Conservation (phyloP, 306 rosid genomes). For the Leucaena leucocephala region DNA sequence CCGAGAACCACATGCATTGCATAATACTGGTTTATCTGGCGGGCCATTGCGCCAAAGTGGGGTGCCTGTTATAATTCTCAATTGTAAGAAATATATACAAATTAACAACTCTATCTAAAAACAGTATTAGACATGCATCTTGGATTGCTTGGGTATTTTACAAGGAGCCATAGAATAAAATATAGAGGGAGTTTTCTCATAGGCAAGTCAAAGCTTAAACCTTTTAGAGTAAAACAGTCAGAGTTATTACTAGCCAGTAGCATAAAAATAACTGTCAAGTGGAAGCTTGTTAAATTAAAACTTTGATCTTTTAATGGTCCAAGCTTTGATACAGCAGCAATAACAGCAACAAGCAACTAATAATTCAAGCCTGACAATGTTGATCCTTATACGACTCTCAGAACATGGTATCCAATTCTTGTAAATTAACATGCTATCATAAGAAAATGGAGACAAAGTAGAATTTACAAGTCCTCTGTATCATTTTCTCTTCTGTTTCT, state of each 20-base stretch:
- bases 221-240: conserved; percentile 16
- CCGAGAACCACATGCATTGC: conserved; percentile 99
- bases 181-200: conserved; percentile 14
- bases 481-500: background rate
- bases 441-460: background rate
- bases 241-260: background rate
- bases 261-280: background rate
- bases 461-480: background rate
- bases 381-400: background rate
- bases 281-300: background rate
- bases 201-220: conserved; percentile 23
- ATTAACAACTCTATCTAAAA: conserved; percentile 18
- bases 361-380: background rate
- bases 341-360: background rate
- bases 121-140: conserved; percentile 23
- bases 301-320: background rate
- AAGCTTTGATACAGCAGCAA: conserved; percentile 5
- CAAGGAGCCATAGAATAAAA: conserved; percentile 19
- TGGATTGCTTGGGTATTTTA: conserved; percentile 16
- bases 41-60: conserved; percentile 99
- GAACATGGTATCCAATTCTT: conserved; percentile 1
- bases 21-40: conserved; percentile 93
- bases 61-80: conserved; percentile 73
- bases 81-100: conserved; percentile 42
- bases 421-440: background rate